Conservation (phyloP, 2,329 filamentous ascomycete species). For the Hymenoscyphus salicellus region DNA sequence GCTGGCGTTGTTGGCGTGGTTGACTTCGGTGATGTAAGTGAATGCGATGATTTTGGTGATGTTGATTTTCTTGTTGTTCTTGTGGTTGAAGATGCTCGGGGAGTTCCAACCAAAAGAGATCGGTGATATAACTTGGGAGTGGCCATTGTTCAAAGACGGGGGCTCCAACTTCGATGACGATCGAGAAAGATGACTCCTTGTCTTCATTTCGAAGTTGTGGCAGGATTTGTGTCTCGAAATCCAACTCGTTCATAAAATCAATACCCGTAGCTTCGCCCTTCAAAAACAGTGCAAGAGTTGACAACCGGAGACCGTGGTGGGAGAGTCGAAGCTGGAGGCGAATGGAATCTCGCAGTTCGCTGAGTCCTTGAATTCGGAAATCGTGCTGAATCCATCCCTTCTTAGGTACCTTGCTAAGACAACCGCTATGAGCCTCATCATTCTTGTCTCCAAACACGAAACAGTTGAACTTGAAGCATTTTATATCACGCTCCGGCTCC, state of each 20-base stretch:
- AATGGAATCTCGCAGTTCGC: background rate
- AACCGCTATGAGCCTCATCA: background rate
- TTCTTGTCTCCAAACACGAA: too few relatives aligned
- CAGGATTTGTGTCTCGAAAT: background rate
- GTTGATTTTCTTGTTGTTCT: too few relatives aligned
- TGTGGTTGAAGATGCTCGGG: too few relatives aligned
- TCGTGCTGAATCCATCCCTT: background rate
- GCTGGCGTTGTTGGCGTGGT: too few relatives aligned
- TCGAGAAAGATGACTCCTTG: background rate
- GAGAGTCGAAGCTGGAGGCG: background rate
- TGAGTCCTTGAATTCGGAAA: background rate
- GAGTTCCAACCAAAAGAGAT: too few relatives aligned
- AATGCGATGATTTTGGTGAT: too few relatives aligned
- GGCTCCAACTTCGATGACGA: background rate
- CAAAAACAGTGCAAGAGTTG: background rate
- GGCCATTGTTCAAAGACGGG: background rate
- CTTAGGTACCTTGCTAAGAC: background rate
- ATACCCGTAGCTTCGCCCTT: background rate
- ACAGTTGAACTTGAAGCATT: background rate
- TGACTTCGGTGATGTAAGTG: too few relatives aligned
- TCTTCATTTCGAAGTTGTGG: background rate
- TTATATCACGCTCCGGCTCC: background rate
- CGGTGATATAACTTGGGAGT: background rate
- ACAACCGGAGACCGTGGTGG: background rate
- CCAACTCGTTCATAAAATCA: background rate